Conservation (phyloP, 2,329 filamentous ascomycete species). For the Scedosporium minutisporum region DNA sequence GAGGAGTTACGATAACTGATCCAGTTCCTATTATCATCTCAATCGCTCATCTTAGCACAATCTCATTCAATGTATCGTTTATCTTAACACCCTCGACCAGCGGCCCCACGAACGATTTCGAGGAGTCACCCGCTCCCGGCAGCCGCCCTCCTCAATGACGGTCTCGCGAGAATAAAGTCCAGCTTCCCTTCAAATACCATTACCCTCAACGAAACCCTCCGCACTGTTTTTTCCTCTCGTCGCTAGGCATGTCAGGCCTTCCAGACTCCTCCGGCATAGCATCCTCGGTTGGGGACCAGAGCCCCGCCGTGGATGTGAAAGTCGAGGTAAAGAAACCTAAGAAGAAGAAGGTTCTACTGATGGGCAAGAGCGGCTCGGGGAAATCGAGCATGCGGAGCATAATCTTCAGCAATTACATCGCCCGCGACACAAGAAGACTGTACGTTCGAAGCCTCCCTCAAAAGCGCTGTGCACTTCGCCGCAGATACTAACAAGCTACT, state of each 20-base stretch:
- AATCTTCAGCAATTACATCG: slow-evolving; percentile 98
- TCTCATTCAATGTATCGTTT: too few relatives aligned
- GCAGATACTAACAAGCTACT: neutral
- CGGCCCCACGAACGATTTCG: too few relatives aligned
- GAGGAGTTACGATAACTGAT: too few relatives aligned
- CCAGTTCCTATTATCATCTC: too few relatives aligned
- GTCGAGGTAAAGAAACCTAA: slow-evolving; percentile 56
- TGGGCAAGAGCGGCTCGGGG: slow-evolving; percentile 94
- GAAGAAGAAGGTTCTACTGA: slow-evolving; percentile 79
- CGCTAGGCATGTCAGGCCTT: slow-evolving; percentile 2
- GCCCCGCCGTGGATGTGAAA: neutral
- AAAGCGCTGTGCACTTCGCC: neutral
- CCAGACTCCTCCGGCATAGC: neutral
- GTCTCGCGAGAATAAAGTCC: neutral
- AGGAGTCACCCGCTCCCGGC: neutral
- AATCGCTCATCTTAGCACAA: too few relatives aligned
- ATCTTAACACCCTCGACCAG: neutral
- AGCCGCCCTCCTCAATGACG: neutral
- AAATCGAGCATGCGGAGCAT: slow-evolving; percentile 98
- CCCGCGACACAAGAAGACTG: slow-evolving; percentile 84
- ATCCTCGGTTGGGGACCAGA: neutral
- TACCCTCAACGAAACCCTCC: neutral
- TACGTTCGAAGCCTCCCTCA: slow-evolving; percentile 21
- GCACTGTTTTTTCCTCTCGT: neutral
- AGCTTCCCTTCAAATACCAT: neutral